Base-by-base conservation (phyloP, 768 basidiomycete genomes). In the Pisolithus marmoratus region DNA sequence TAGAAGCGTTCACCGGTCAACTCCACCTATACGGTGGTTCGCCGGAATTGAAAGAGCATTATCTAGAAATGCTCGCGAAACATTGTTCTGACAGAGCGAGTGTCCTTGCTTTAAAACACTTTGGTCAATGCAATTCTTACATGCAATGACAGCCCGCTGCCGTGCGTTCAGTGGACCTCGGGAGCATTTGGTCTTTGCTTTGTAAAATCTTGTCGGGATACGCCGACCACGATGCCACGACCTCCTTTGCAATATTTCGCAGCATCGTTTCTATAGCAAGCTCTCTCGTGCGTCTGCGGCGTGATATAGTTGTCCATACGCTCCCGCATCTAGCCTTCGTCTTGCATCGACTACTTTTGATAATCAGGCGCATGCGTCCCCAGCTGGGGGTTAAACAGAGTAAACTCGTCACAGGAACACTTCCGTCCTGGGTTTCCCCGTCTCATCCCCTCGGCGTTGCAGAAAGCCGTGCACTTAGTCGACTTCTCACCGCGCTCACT, bases 381-480 rank as follows among this genome's bases (percentile, higher is more conserved):
- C 79, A 84, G 53, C 77, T 93, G 4, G 90, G 89, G 6, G 77
- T 71, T 9, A 85, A 82, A 60, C 90, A 94, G 63, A 76, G 70
- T 8, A 70, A 74, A 19, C 61, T 87, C 27, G 81, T 92, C 20
- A 73, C 83, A 44, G 71, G 81, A 59, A 79, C 79, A 2, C 77
- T 84, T 40, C 90, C 90, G 0, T 65, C 67, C 20, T 93, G 89
- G 86, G 65, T 92, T 29, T 76, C 74, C 50, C 59, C 75, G 5
- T 60, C 66, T 2, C 67, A 74, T 14, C 77, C 89, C 12, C 70
- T 91, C 6, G 75, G 80, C 11, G 61, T 68, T 0, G 75, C 80
- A 29, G 87, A 89, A 58, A 83, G 76, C 29, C 83, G 78, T 46
- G 74, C 74, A 1, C 72, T 93, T 11, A 77, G 85, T 8, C 79